phyloP scores from a whole-genome alignment of 768 basidiomycete genomes.

The Termitomyces sp. region DNA sequence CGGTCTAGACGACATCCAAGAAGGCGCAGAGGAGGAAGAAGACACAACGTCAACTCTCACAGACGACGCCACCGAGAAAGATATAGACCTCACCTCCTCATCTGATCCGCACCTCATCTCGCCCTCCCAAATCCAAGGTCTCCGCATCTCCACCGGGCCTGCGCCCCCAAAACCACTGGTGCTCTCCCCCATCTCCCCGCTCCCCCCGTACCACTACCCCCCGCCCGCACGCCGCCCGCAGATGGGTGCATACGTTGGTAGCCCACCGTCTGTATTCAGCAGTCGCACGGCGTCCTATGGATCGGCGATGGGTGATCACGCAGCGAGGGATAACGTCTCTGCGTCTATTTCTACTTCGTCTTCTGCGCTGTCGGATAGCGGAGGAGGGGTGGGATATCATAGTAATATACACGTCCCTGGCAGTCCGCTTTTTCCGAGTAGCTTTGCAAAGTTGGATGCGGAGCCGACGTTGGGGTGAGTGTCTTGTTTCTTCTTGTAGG shows the following conservation, averaged over 20 bases:
- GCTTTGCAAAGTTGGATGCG: conserved; percentile 64
- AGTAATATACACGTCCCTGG: no score
- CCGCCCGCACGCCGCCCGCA: conserved; percentile 11
- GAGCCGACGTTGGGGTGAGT: neutral
- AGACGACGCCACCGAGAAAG: conserved; percentile 15
- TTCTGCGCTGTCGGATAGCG: conserved; percentile 16
- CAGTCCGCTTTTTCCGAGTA: conserved; percentile 78
- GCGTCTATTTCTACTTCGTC: no score
- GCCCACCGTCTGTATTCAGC: conserved; percentile 22
- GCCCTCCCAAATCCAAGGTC: conserved; percentile 49
- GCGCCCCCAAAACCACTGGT: conserved; percentile 2
- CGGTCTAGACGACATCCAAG: conserved; percentile 57
- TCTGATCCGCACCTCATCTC: conserved; percentile 21
- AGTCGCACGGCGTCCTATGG: conserved; percentile 30
- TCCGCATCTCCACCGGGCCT: conserved; percentile 47
- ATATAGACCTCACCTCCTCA: conserved; percentile 5
- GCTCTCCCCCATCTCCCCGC: conserved; percentile 24
- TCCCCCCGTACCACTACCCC: conserved; percentile 20
- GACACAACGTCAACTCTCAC: conserved; percentile 18
- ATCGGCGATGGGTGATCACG: no score
- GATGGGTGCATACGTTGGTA: no score
- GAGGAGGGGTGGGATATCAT: conserved; percentile 49
- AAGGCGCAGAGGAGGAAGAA: conserved; percentile 62
- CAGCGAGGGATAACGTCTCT: no score
- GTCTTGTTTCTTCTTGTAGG: neutral